Conservation (phyloP, 2,329 filamentous ascomycete species). For the Fusarium globosum region DNA sequence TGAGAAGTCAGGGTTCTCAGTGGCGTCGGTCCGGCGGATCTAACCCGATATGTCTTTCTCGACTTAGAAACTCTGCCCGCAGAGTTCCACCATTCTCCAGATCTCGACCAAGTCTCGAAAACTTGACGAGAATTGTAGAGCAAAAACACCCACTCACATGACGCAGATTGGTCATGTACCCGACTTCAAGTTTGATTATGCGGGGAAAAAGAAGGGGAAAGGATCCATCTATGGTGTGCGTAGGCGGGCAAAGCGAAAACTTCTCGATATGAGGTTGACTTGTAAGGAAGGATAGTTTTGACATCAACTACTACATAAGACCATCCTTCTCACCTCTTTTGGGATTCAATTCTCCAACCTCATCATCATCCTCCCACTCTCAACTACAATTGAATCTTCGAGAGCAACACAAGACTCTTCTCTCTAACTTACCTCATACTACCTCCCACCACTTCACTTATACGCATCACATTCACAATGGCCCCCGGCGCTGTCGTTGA, state of each 20-base stretch:
- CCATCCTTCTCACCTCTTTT: conserved; percentile 1
- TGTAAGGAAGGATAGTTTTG: background rate
- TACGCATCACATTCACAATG: conserved; percentile 39
- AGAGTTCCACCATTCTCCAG: conserved; percentile 35
- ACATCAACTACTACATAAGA: conserved; percentile 33
- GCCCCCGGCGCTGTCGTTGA: conserved; percentile 42
- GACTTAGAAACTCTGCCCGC: conserved; percentile 39
- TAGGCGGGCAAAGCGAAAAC: conserved; percentile 1
- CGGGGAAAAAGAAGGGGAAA: conserved; percentile 28
- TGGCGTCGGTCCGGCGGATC: conserved; percentile 32
- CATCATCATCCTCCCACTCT: conserved; percentile 22
- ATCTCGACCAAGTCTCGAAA: conserved; percentile 37
- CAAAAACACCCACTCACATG: conserved; percentile 34
- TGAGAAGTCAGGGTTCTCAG: background rate
- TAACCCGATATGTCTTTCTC: conserved; percentile 29
- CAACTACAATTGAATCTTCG: background rate
- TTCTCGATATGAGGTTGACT: conserved; percentile 6
- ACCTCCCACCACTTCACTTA: conserved; percentile 21
- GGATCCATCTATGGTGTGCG: conserved; percentile 18
- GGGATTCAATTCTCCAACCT: conserved; percentile 10
- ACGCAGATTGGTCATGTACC: conserved; percentile 40
- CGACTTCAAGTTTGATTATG: conserved; percentile 20
- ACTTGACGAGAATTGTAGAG: conserved; percentile 32
- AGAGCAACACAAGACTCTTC: background rate
- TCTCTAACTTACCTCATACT: background rate